Base-by-base conservation (phyloP, 768 basidiomycete genomes). In the Calocera viscosa region DNA sequence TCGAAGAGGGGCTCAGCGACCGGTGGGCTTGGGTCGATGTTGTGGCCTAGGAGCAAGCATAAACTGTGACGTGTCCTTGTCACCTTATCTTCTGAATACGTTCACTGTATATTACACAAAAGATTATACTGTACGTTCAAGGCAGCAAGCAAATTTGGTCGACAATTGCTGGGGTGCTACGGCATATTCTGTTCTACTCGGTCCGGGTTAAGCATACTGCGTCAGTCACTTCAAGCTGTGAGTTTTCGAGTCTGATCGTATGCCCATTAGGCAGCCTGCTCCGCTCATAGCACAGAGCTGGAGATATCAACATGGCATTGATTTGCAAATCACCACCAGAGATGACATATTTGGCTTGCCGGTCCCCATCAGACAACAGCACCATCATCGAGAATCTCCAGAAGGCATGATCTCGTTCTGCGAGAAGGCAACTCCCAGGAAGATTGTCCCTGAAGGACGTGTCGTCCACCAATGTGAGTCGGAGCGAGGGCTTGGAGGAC, bases 1-100 rank as follows among this genome's bases (percentile, higher is more conserved):
- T 89, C 1, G 76, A 73, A 66, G 89, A 90, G 70, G 89, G 90
- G 1, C 75, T 89, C 63, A 80, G 78, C 5, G 73, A 73, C 22
- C 70, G 65, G 22, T 74, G 72, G 72, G 65, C 67, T 26, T 40
- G 43, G 53, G 53, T 60, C 30, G 53, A 60, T 5, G 26, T 2
- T 19, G 5, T 47, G 7, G 19, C 43, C 19, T 3, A 24, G 16
- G 43, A 3, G 43, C 19, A 5, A 3, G 43, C 19, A 24, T 24
- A 19, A 24, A n/a, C n/a, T n/a, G n/a, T n/a, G 43, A 19, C 19
- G 17, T 22, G 65, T 49, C 16, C 7, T 19, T 7, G 43, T 7
- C 43, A 19, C 43, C 24, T 24, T 5, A 19, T 38, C 14, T 38
- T 38, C 35, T 38, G 35, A 38, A 38, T 14, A 38, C 14, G 7